These are phyloP conservation scores for Pseudopyricularia cyperi DNA, from an alignment of 2,329 filamentous ascomycete species.

Conservation along the genomic window DNA sequence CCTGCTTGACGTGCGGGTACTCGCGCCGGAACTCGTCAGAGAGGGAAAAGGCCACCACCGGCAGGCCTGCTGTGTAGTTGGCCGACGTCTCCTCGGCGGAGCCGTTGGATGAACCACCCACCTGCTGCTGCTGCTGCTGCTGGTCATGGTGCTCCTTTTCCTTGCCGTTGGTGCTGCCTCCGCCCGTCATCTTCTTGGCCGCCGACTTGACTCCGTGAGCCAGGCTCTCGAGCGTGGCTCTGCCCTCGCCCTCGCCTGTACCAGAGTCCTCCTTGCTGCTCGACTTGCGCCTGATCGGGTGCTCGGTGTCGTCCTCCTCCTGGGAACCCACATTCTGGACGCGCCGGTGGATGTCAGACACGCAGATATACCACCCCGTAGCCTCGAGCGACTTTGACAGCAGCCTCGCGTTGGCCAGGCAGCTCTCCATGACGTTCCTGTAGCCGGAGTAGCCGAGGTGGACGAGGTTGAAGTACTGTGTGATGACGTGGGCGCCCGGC, in stretches of 20 bases:
- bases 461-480: conserved; percentile 62
- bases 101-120: too few relatives aligned
- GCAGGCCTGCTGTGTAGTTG: conserved; percentile 50
- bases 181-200: neutral
- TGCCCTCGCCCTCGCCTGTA: neutral
- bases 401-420: conserved; percentile 49
- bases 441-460: conserved; percentile 57
- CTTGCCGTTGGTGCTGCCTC: conserved; percentile 1
- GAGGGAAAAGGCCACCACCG: conserved; percentile 55
- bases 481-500: conserved; percentile 55
- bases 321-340: conserved; percentile 9
- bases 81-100: conserved; percentile 34
- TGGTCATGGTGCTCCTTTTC: neutral
- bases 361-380: conserved; percentile 52
- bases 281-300: neutral
- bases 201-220: conserved; percentile 23
- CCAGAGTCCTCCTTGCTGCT: neutral
- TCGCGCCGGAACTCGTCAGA: conserved; percentile 46
- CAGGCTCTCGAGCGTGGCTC: neutral
- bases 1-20: conserved; percentile 52
- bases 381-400: conserved; percentile 50
- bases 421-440: conserved; percentile 52
- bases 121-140: conserved; percentile 2
- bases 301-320: conserved; percentile 4
- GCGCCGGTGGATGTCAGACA: conserved; percentile 52